Base-by-base conservation (phyloP, 352 stramenopile genomes). In the Thalassiosira gravida region DNA sequence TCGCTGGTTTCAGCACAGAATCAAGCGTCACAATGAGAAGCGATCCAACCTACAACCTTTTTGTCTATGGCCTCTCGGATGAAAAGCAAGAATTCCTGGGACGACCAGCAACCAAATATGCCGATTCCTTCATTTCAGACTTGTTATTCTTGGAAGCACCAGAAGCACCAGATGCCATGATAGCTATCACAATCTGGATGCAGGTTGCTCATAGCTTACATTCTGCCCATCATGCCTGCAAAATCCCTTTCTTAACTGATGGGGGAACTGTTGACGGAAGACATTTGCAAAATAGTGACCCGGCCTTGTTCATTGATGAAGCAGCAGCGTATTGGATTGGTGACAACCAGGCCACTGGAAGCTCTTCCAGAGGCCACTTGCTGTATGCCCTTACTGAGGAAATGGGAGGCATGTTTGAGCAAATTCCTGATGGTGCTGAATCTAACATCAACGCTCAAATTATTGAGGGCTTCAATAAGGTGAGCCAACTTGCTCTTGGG, bases 261-360 rank as follows among this genome's bases (percentile, higher is more conserved):
- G 74, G 29, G 27, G 76, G 74, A 35, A 37, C 32, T 39, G 52
- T 32, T 39, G 47, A 70, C 67, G 53, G 39, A 9, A 76, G 70
- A 39, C 25, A 68, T 39, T 52, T 69, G 30, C 57, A 81, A 69
- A 25, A 62, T 44, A 67, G 79, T n/a, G 76, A 91, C 69, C 74
- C 84, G 20, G 80, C 91, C 30, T 74, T 88, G 30, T 80, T 80
- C 5, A 89, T 93, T 47, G 88, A 93, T 69, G 86, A 89, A 59
- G 90, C 83, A 20, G 88, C 88, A 35, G 88, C 88, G 8, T 93
- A 92, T 77, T 93, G 87, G 87, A 92, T 94, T 75, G 90, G 90
- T 18, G 88, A 92, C 74, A 88, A 82, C 32, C 82, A 92, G 71
- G 47, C 73, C 20, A 86, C 87, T 49, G 88, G 85, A 14, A 84